These are phyloP conservation scores for Flaveria ramosissima DNA, from an alignment of 129 eudicot genomes.

Conservation along the genomic window DNA sequence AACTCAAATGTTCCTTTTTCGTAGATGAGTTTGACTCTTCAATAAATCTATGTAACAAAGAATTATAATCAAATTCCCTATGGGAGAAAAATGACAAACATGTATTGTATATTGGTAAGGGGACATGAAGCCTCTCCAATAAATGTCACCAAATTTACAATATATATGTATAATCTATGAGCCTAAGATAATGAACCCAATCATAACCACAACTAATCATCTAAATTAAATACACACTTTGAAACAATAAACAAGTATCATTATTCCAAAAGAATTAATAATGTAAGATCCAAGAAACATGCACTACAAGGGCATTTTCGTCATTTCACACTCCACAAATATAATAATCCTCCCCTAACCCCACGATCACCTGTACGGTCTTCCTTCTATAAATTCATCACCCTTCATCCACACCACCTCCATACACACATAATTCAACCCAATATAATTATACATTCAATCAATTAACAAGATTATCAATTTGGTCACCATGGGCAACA, in stretches of 20 bases:
- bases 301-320: conserved; percentile 27
- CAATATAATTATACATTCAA: not conserved
- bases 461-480: not conserved
- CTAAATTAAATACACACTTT: conserved; percentile 31
- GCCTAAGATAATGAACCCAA: conserved; percentile 31
- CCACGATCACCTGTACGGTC: conserved; percentile 42
- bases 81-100: not conserved
- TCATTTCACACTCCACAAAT: conserved; percentile 21
- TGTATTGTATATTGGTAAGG: not conserved
- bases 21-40: too few relatives aligned
- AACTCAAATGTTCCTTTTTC: too few relatives aligned
- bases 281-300: conserved; percentile 43
- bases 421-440: not conserved
- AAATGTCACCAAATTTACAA: conserved; percentile 28
- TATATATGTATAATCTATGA: conserved; percentile 35
- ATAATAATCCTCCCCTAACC: conserved; percentile 22
- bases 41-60: not conserved
- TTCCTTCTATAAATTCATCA: conserved; percentile 34
- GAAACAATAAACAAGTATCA: not conserved
- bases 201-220: conserved; percentile 42
- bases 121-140: conserved; percentile 1
- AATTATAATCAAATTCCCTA: not conserved
- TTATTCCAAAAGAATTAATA: conserved; percentile 25
- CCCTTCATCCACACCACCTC: conserved; percentile 4
- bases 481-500: conserved; percentile 57